A percentile compares a stretch with the other conserved stretches of the same genome.
Conservation (phyloP, 495 filamentous ascomycete species). For the Aspergillus hancockii region DNA sequence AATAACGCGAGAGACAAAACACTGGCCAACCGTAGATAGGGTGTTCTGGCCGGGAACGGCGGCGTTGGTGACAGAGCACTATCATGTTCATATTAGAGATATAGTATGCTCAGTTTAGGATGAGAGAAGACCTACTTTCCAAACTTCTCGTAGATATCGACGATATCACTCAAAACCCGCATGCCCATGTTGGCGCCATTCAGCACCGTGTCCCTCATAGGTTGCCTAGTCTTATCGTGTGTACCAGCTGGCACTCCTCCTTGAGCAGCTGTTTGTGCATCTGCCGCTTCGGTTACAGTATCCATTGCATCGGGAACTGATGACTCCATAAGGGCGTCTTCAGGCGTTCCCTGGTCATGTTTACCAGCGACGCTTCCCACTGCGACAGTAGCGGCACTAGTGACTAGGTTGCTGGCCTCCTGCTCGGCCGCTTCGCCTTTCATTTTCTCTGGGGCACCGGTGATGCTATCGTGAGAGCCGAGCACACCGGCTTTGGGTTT, state of each 20-base stretch:
- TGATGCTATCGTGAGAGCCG: slow-evolving; percentile 75
- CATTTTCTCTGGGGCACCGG: slow-evolving; percentile 80
- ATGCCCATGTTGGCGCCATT: slow-evolving; percentile 73
- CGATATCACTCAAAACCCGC: slow-evolving; percentile 71
- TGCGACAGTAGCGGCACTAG: slow-evolving; percentile 71
- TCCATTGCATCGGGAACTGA: slow-evolving; percentile 62
- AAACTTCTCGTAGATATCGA: slow-evolving; percentile 79
- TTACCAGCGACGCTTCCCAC: slow-evolving; percentile 77
- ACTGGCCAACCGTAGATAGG: slow-evolving; percentile 62
- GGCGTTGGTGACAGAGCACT: slow-evolving; percentile 75
- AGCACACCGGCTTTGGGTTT: slow-evolving; percentile 69
- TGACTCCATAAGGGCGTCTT: slow-evolving; percentile 44
- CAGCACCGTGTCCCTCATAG: slow-evolving; percentile 78
- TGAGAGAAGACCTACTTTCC: slow-evolving; percentile 58
- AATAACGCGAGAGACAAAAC: slow-evolving; percentile 60
- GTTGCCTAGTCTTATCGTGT: slow-evolving; percentile 83
- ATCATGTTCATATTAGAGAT: slow-evolving; percentile 11
- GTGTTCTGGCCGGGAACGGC: slow-evolving; percentile 67
- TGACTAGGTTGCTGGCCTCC: slow-evolving; percentile 81
- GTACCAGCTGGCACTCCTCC: slow-evolving; percentile 42
- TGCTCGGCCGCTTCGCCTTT: slow-evolving; percentile 86
- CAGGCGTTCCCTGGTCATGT: slow-evolving; percentile 54
- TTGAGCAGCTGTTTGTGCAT: slow-evolving; percentile 58
- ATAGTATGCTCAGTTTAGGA: not conserved
- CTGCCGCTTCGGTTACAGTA: slow-evolving; percentile 52